A percentile compares a stretch with the other conserved stretches of the same genome.
Evolutionary conservation across 352 stramenopile genomes (phyloP).

Genomic region (Globisporangium viniferum): DNA sequence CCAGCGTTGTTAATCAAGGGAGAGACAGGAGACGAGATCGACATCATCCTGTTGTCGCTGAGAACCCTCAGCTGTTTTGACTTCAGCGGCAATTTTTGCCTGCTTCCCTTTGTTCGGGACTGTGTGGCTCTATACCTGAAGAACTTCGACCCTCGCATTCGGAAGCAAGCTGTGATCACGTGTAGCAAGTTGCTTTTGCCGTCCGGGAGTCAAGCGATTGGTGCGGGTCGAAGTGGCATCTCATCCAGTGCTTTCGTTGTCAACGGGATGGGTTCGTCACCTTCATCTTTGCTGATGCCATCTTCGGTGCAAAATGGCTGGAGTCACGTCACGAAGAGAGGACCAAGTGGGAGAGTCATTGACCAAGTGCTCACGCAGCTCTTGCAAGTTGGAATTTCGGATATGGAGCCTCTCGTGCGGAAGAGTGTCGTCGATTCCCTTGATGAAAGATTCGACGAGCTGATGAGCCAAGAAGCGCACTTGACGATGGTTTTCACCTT

Average conservation of each 20-base stretch:
- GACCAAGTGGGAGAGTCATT: constrained; percentile 87
- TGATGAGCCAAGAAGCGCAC: constrained; percentile 92
- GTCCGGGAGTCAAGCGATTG: constrained; percentile 25
- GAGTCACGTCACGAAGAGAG: constrained; percentile 69
- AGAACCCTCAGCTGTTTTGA: constrained; percentile 93
- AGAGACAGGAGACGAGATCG: constrained; percentile 72
- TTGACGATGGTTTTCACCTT: constrained; percentile 93
- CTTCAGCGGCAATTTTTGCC: constrained; percentile 89
- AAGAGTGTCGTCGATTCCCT: constrained; percentile 93
- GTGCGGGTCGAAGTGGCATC: constrained; percentile 16
- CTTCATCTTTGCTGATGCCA: constrained; percentile 1
- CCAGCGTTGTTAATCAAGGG: constrained; percentile 58
- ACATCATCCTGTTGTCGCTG: constrained; percentile 88
- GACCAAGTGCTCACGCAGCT: constrained; percentile 93
- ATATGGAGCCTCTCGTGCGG: constrained; percentile 89
- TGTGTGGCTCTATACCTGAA: constrained; percentile 92
- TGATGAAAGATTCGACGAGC: constrained; percentile 90
- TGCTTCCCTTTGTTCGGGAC: constrained; percentile 95
- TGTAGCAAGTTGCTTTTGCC: constrained; percentile 77
- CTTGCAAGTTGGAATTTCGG: constrained; percentile 90
- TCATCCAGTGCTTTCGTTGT: constrained; percentile 13
- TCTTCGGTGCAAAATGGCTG: constrained; percentile 28
- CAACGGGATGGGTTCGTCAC: constrained; percentile 5
- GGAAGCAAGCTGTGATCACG: constrained; percentile 87
- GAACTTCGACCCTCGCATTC: constrained; percentile 86